These are phyloP conservation scores for Cyberlindnera maclurae DNA, from an alignment of 805 yeast species.

Conservation along the genomic window DNA sequence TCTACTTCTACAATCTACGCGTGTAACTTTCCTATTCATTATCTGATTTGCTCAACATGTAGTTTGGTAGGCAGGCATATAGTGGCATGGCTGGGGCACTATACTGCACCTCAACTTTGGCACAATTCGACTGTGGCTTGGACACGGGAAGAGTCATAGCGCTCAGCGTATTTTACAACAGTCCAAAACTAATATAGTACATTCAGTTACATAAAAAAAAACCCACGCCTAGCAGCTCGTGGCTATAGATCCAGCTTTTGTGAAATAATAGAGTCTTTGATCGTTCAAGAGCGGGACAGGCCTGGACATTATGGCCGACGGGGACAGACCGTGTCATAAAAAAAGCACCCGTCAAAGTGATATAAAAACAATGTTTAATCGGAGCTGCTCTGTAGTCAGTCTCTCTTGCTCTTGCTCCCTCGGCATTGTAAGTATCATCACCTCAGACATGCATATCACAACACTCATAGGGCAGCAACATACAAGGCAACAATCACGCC, in stretches of 20 bases:
- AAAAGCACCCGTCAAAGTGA: background rate
- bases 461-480: constrained; percentile 12
- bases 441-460: too few relatives aligned
- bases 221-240: too few relatives aligned
- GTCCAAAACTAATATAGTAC: background rate
- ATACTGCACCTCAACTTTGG: background rate
- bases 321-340: background rate
- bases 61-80: background rate
- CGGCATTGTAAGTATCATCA: too few relatives aligned
- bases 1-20: background rate
- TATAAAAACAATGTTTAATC: background rate
- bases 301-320: too few relatives aligned
- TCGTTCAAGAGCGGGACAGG: background rate
- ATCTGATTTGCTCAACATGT: background rate
- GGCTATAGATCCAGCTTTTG: too few relatives aligned
- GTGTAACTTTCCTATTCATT: constrained; percentile 1
- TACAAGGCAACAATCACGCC: constrained; percentile 31
- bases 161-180: too few relatives aligned
- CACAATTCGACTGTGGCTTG: too few relatives aligned
- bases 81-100: background rate
- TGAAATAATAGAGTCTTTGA: background rate
- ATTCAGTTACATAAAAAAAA: background rate
- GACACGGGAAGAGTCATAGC: too few relatives aligned
- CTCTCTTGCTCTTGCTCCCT: too few relatives aligned
- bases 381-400: too few relatives aligned